Evolutionary conservation across 768 basidiomycete species (phyloP), one percentile per base, ranked within the genome.

Genomic region (Leucosporidium scottii): DNA sequence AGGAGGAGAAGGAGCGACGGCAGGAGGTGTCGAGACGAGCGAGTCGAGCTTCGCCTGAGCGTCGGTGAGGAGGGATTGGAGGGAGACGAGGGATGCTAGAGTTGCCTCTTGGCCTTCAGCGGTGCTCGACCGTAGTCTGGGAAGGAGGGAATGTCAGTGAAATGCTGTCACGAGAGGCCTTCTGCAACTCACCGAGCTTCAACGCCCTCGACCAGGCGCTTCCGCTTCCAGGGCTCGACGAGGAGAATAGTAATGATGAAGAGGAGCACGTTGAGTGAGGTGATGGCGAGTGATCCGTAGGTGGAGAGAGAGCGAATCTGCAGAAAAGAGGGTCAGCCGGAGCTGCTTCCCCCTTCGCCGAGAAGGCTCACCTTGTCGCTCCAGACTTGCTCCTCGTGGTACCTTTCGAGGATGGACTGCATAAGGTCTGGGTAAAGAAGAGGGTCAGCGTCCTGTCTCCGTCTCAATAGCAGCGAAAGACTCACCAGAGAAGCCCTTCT

Each of bases 371-470:
- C 75, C 75, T 99, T 99, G 82, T 99, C 94, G 62, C 90, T 92
- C 96, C 96, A 99, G 3, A 97, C 86, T 78, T 99, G 96, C 77
- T 99, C 96, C 79, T 97, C 94, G 80, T 98, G 94, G 78, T 98
- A 98, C 49, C 94, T 74, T 55, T 79, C 75, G 66, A 99, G 83
- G 75, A 98, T 98, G 15, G 84, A 82, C 64, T 86, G 86, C 87
- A 94, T 90, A 71, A 97, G 83, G 76, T 86, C 87, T 75, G 83
- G 70, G 3, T 3, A 0, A 23, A 44, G 39, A 20, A 3, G 25
- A 23, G 6, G 17, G 47, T 47, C 10, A 49, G 4, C 13, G 48
- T 28, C 44, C 2, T 39, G 1, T 7, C 39, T 23, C 18, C 1
- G 25, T 12, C 1, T 20, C 47, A 5, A 59, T 20, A 28, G 23